These are phyloP conservation scores for Gracilaria domingensis DNA, from an alignment of 23 red algal species.

Conservation along the genomic window DNA sequence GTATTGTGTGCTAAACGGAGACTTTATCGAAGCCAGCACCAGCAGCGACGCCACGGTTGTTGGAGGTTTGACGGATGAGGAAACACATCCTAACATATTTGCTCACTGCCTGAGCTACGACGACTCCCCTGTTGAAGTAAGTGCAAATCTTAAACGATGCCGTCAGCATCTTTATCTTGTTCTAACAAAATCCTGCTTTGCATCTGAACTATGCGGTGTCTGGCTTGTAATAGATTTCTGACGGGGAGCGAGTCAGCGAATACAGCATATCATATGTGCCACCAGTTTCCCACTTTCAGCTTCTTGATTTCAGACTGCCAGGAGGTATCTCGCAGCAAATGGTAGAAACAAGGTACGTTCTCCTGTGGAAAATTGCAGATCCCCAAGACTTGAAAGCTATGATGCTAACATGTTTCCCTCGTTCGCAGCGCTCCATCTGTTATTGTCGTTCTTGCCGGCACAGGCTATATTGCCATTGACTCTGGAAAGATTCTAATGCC, in stretches of 20 bases:
- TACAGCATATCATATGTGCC: slow-evolving; percentile 50
- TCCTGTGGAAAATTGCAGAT: background rate
- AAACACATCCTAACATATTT: slow-evolving; percentile 1
- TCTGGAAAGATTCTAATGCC: slow-evolving; percentile 35
- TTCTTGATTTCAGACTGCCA: slow-evolving; percentile 55
- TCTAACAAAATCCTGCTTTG: background rate
- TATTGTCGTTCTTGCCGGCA: slow-evolving; percentile 58
- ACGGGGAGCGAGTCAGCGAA: slow-evolving; percentile 59
- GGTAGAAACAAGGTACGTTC: slow-evolving; percentile 62
- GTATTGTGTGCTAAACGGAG: slow-evolving; percentile 34
- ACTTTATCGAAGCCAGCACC: slow-evolving; percentile 46
- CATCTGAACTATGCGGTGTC: background rate
- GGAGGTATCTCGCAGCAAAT: slow-evolving; percentile 53
- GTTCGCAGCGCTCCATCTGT: slow-evolving; percentile 49
- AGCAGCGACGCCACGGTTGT: slow-evolving; percentile 28
- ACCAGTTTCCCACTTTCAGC: slow-evolving; percentile 64
- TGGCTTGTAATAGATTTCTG: slow-evolving; percentile 35
- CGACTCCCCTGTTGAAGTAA: slow-evolving; percentile 55
- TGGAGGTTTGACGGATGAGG: slow-evolving; percentile 48
- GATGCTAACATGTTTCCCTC: background rate
- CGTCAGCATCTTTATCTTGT: background rate
- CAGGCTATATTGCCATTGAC: slow-evolving; percentile 41
- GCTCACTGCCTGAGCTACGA: slow-evolving; percentile 52
- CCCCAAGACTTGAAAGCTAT: background rate
- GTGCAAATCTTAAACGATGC: background rate